Conservation (phyloP, 257 asterid genomes). For the Voacanga thouarsii region DNA sequence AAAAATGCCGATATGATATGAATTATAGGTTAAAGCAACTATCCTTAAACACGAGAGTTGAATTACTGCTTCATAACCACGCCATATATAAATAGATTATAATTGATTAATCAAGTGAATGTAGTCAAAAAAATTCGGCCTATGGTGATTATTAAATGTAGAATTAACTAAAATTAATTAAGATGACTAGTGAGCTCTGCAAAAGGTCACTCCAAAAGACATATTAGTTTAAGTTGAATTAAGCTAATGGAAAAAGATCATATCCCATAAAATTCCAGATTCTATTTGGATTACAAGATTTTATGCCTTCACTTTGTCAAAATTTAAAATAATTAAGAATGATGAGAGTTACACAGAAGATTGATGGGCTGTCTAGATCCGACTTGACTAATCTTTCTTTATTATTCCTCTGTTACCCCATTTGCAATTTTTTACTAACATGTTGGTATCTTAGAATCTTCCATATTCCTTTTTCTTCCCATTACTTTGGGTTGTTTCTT, state of each 20-base stretch:
- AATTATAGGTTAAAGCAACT: too few relatives aligned
- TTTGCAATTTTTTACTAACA: constrained; percentile 23
- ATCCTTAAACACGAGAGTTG: too few relatives aligned
- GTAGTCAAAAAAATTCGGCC: background rate
- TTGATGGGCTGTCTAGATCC: constrained; percentile 24
- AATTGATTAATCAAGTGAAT: background rate
- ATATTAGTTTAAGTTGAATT: constrained; percentile 27
- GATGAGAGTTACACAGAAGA: constrained; percentile 9
- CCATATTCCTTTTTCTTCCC: constrained; percentile 18
- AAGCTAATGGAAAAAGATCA: constrained; percentile 30
- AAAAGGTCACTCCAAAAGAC: constrained; percentile 26
- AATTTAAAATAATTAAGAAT: background rate
- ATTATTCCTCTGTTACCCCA: constrained; percentile 28
- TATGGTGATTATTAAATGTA: background rate
- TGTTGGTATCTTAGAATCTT: constrained; percentile 31
- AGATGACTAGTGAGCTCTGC: constrained; percentile 19
- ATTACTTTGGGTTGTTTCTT: background rate
- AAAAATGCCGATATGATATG: background rate
- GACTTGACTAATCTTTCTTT: constrained; percentile 8
- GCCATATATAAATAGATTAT: background rate
- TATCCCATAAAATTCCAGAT: constrained; percentile 34
- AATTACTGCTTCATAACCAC: background rate
- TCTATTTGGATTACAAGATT: constrained; percentile 53
- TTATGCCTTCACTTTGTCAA: constrained; percentile 36
- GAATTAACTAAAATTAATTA: constrained; percentile 3